Evolutionary conservation across 2,329 filamentous ascomycete genomes (phyloP).

Genomic region (Nemania sp.): DNA sequence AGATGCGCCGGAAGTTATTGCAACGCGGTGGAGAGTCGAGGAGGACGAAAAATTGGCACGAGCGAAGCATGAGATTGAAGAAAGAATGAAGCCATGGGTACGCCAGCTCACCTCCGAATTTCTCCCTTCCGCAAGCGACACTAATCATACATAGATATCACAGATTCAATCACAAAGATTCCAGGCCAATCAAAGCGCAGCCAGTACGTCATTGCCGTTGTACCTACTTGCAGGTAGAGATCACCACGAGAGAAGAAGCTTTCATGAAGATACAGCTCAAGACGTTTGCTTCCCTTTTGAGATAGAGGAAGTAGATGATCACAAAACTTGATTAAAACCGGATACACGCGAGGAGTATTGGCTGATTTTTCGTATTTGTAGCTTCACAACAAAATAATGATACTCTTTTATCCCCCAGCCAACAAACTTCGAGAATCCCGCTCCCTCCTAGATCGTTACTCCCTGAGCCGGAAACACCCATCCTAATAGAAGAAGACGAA

Average conservation of each 20-base stretch:
- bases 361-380: constrained; percentile 41
- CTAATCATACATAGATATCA: constrained; percentile 34
- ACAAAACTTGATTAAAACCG: constrained; percentile 26
- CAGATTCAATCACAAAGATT: constrained; percentile 38
- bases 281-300: constrained; percentile 37
- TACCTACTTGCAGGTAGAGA: constrained; percentile 29
- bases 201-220: constrained; percentile 37
- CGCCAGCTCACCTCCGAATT: constrained; percentile 15
- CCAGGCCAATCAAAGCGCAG: constrained; percentile 33
- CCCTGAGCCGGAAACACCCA: constrained; percentile 33
- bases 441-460: constrained; percentile 35
- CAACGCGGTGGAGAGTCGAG: constrained; percentile 63
- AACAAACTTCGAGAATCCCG: constrained; percentile 35
- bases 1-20: constrained; percentile 58
- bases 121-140: neutral
- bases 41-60: constrained; percentile 53
- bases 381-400: constrained; percentile 41
- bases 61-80: constrained; percentile 49
- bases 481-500: constrained; percentile 29
- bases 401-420: constrained; percentile 34
- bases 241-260: constrained; percentile 28
- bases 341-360: constrained; percentile 29
- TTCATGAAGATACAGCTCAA: constrained; percentile 33
- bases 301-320: constrained; percentile 39
- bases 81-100: constrained; percentile 49